Evolutionary conservation across 805 yeast species (phyloP), one percentile per base, ranked within the genome.

Genomic region (Starmerella potacharoeniae): DNA sequence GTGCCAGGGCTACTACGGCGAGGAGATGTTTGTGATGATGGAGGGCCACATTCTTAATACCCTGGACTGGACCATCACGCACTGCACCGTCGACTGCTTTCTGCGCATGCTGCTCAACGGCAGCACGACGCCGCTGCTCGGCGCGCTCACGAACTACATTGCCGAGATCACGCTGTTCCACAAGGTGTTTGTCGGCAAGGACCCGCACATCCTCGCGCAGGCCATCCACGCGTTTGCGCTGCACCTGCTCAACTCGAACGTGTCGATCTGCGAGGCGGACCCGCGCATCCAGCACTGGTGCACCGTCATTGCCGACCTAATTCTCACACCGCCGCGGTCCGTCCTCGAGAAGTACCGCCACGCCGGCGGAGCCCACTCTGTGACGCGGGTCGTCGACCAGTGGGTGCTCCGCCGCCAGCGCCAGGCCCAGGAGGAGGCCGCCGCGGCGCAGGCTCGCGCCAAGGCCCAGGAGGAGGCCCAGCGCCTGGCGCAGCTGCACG

Each of bases 1-100:
- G 64, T 84, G 91, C 71, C 83, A 84, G 56, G 75, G 76, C 56
- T 74, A 72, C 17, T 81, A 81, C 65, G 79, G 79, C 62, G 81
- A 77, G 64, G 76, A 75, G 29, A 73, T 79, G 77, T 79, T 78
- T 61, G 73, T 76, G 51, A 87, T 82, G 71, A 83, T 83, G 88
- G 90, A 84, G 70, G 74, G 79, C 65, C 89, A 84, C 65, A 80
- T 82, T 58, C 73, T 81, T 65, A 76, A 77, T 61, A 84, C 83
- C 11, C 75, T 86, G 63, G 82, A 77, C 62, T 85, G 85, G 95
- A 73, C 74, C 35, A 72, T 86, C 54, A 76, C 76, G 52, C 87
- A 80, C 64, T 84, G 89, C 30, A 73, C 74, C 58, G 66, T 75
- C 39, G 74, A 73, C 58, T 75, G 77, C 57, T 79, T 66, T 56